A percentile compares a stretch with the other conserved stretches of the same genome.
These are phyloP conservation scores for Sporothrix euskadiensis DNA, from an alignment of 2,329 filamentous ascomycete genomes.

Conservation along the genomic window DNA sequence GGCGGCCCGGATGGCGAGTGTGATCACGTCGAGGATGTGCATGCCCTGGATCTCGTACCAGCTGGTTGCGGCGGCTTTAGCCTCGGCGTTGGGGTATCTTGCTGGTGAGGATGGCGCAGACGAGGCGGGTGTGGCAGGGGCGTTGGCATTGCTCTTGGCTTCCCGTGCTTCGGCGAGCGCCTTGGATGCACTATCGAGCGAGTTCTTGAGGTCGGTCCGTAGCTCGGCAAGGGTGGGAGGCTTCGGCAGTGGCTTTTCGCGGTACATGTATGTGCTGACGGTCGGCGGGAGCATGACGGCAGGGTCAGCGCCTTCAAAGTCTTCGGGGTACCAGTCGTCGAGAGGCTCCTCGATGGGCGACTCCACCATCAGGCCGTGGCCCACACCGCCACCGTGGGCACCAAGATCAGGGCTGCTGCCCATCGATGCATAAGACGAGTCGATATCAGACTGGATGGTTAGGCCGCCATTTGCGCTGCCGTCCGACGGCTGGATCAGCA, in stretches of 20 bases:
- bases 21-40: constrained; percentile 88
- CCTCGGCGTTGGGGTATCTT: neutral
- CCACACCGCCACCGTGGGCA: constrained; percentile 38
- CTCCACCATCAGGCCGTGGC: constrained; percentile 43
- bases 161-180: constrained; percentile 62
- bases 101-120: constrained; percentile 25
- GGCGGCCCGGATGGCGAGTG: constrained; percentile 90
- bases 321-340: constrained; percentile 55
- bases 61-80: constrained; percentile 43
- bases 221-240: constrained; percentile 81
- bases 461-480: neutral
- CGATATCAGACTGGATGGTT: constrained; percentile 47
- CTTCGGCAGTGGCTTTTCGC: constrained; percentile 76
- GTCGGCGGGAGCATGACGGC: constrained; percentile 91
- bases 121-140: constrained; percentile 16
- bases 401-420: constrained; percentile 59
- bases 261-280: constrained; percentile 90
- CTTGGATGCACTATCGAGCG: constrained; percentile 68
- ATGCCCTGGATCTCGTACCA: constrained; percentile 90
- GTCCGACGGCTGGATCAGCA: constrained; percentile 20
- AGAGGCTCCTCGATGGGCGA: constrained; percentile 50
- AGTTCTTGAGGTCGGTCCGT: constrained; percentile 64
- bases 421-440: constrained; percentile 62
- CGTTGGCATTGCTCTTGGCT: constrained; percentile 37
- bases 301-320: constrained; percentile 59